Evolutionary conservation across 305 asterid genomes (phyloP).

Genomic region (Fraxinus greggii): DNA sequence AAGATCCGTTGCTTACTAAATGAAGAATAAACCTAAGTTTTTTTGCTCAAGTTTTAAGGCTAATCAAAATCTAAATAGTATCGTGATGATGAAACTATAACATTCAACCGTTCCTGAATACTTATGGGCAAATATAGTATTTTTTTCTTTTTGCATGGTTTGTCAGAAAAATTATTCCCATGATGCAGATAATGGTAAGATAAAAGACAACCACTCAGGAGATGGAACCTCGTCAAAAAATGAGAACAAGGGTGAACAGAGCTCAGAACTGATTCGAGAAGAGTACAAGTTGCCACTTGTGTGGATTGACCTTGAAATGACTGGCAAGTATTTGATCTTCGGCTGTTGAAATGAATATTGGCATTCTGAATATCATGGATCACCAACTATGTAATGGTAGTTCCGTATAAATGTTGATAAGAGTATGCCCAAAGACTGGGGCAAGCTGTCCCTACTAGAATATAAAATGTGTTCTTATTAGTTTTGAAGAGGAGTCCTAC

Average conservation of each 20-base stretch:
- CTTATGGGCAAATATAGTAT: background rate
- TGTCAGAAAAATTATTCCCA: background rate
- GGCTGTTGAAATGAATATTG: conserved; percentile 1
- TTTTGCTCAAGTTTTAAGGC: background rate
- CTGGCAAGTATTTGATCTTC: conserved; percentile 46
- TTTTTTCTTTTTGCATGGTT: background rate
- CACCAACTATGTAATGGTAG: background rate
- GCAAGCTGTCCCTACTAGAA: background rate
- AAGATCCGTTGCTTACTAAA: background rate
- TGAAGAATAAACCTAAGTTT: background rate
- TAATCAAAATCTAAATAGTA: background rate
- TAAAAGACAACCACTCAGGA: conserved; percentile 29
- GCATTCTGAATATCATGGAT: background rate
- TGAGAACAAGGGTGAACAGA: conserved; percentile 32
- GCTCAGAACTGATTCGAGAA: conserved; percentile 25
- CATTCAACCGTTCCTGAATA: background rate
- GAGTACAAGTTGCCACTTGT: conserved; percentile 78
- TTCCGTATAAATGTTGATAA: background rate
- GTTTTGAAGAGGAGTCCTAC: background rate
- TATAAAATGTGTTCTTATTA: background rate
- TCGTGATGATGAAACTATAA: background rate
- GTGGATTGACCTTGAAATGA: conserved; percentile 98
- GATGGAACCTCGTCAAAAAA: conserved; percentile 27
- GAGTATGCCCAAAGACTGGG: background rate
- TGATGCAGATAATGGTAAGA: conserved; percentile 40